Evolutionary conservation across 2,329 filamentous ascomycete genomes (phyloP).

Genomic region (Talaromyces rugulosus): DNA sequence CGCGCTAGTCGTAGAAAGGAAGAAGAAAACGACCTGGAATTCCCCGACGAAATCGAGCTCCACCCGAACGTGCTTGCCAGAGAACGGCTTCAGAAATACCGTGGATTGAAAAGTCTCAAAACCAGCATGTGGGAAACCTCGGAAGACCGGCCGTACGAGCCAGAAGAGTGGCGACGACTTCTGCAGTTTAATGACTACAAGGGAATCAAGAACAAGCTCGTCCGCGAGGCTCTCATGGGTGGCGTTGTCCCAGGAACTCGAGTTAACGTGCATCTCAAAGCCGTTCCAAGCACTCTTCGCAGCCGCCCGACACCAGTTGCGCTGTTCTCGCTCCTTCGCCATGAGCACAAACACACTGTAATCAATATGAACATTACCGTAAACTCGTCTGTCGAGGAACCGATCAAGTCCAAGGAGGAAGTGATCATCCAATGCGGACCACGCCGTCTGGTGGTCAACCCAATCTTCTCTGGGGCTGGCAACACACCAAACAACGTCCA

Average conservation of each 20-base stretch:
- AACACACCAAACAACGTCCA: slow-evolving; percentile 94
- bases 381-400: slow-evolving; percentile 67
- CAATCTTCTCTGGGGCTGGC: slow-evolving; percentile 83
- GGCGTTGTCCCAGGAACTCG: slow-evolving; percentile 80
- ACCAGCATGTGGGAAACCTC: slow-evolving; percentile 84
- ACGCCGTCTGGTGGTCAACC: slow-evolving; percentile 80
- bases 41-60: slow-evolving; percentile 95
- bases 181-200: slow-evolving; percentile 89
- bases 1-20: slow-evolving; percentile 73
- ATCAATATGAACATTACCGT: slow-evolving; percentile 88
- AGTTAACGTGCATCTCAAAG: slow-evolving; percentile 71
- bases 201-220: slow-evolving; percentile 68
- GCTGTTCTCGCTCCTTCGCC: slow-evolving; percentile 81
- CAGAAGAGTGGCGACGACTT: slow-evolving; percentile 81
- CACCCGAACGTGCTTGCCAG: slow-evolving; percentile 80
- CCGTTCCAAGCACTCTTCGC: slow-evolving; percentile 53
- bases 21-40: slow-evolving; percentile 85
- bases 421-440: slow-evolving; percentile 88
- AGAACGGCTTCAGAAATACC: slow-evolving; percentile 79
- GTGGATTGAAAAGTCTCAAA: slow-evolving; percentile 86
- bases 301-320: slow-evolving; percentile 57
- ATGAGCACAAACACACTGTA: slow-evolving; percentile 90
- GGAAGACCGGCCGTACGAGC: slow-evolving; percentile 81
- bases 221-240: slow-evolving; percentile 81
- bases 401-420: slow-evolving; percentile 88